Base-by-base conservation (phyloP, 179 eudicot genomes). In the Silene noctiflora region DNA sequence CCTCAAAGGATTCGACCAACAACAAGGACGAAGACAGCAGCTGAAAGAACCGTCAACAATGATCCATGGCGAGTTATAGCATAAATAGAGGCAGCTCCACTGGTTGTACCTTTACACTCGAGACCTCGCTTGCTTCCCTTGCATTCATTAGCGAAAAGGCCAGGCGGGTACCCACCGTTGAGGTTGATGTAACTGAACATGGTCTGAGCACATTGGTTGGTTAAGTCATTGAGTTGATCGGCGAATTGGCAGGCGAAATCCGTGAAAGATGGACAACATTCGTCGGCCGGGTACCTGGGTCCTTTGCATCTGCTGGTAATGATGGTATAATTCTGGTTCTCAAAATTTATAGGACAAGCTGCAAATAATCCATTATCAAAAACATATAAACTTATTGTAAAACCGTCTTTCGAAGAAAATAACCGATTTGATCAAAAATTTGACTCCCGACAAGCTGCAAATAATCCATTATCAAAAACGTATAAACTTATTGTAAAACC, bases 101-200 rank as follows among this genome's bases (percentile, higher is more conserved):
- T 53, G 55, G 56, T 25, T 0, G 20, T 81, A 48, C 81, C 61
- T n/a, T 24, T 24, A 75, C 96, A 89, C 42, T 39, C 84, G n/a
- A 91, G 89, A 67, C 93, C 93, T 2, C 39, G n/a, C 76, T 83
- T 84, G 25, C 81, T 87, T 35, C 79, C 90, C 33, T 77, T 76
- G 72, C 96, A 91, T 56, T 80, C 85, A 24, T 83, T 89, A 48
- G 91, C 83, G 20, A 89, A 91, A 27, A 91, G 85, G 20, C 91
- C 96, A 6, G 96, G 91, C 0, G 96, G 96, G 79, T 91, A 91
- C 20, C 82, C 84, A 42, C 96, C 94, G 13, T 88, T 65, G 44
- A 91, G 84, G 80, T 88, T 89, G 74, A 91, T 85, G 82, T 91
- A 91, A 71, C 94, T 89, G 84, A 91, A 91, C 96, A 91, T 89